Evolutionary conservation across 371 early-diverging fungal species (phyloP).

Genomic region (Chytridium lagenaria): DNA sequence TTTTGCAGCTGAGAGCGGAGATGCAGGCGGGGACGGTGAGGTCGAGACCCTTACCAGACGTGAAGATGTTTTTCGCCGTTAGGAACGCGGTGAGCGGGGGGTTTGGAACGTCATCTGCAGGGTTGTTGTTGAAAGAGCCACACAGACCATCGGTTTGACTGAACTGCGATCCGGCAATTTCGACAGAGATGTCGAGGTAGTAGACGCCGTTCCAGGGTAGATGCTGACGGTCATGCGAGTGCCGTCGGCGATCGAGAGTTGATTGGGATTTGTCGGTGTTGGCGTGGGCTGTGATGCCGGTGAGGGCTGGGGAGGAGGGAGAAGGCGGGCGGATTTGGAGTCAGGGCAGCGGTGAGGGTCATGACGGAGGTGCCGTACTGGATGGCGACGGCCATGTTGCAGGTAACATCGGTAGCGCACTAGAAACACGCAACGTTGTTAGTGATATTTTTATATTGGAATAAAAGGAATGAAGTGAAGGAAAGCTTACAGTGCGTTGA

Average conservation of each 20-base stretch:
- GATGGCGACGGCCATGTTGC: constrained; percentile 19
- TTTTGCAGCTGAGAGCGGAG: constrained; percentile 4
- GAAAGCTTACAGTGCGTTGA: constrained; percentile 24
- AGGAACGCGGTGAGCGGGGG: background rate
- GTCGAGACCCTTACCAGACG: background rate
- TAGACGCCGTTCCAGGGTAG: constrained; percentile 19
- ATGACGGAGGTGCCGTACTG: constrained; percentile 22
- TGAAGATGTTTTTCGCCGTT: constrained; percentile 9
- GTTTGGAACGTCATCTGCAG: constrained; percentile 7
- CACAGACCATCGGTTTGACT: constrained; percentile 22
- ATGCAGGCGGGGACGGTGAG: background rate
- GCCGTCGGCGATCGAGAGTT: constrained; percentile 8
- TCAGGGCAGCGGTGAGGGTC: constrained; percentile 2
- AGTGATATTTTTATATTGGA: background rate
- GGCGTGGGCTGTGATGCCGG: constrained; percentile 19
- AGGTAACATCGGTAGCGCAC: constrained; percentile 11
- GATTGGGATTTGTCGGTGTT: background rate
- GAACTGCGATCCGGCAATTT: constrained; percentile 1
- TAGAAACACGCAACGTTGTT: background rate
- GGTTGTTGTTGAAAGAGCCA: constrained; percentile 1
- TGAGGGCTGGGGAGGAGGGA: background rate
- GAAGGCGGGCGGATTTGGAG: background rate
- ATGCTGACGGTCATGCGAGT: constrained; percentile 11
- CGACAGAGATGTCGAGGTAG: constrained; percentile 17
- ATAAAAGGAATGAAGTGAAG: background rate